Evolutionary conservation across 257 asterid genomes (phyloP).

Genomic region (Fraxinus cuspidata): DNA sequence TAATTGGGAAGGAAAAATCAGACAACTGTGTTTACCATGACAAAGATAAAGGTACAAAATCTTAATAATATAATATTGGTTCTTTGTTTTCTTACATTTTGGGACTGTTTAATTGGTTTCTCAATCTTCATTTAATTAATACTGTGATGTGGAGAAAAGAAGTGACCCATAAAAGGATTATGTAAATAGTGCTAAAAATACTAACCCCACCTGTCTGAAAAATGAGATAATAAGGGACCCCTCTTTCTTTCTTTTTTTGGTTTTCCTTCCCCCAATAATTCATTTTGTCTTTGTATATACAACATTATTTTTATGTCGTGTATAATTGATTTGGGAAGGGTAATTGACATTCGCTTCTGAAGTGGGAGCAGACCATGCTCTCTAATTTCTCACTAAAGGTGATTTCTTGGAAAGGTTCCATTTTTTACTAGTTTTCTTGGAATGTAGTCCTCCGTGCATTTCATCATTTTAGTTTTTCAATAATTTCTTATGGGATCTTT

Average conservation of each 20-base stretch:
- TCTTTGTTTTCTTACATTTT: conserved; percentile 13
- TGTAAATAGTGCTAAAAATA: background rate
- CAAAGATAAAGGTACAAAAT: conserved; percentile 51
- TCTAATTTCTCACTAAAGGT: conserved; percentile 22
- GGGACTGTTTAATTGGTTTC: background rate
- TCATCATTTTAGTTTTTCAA: background rate
- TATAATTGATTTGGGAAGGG: conserved; percentile 23
- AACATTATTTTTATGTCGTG: background rate
- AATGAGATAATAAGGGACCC: conserved; percentile 28
- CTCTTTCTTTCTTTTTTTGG: background rate
- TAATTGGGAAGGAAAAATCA: conserved; percentile 32
- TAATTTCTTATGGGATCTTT: background rate
- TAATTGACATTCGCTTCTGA: conserved; percentile 21
- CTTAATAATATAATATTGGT: conserved; percentile 9
- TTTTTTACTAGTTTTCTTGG: background rate
- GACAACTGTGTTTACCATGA: conserved; percentile 56
- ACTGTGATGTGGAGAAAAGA: conserved; percentile 19
- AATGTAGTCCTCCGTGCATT: background rate
- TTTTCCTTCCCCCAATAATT: conserved; percentile 8
- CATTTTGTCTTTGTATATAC: conserved; percentile 1
- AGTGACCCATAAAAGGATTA: background rate
- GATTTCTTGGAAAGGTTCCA: conserved; percentile 1
- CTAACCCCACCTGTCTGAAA: conserved; percentile 47
- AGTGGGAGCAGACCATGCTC: conserved; percentile 24
- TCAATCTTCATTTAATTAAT: conserved; percentile 9